A percentile compares a stretch with the other conserved stretches of the same genome.
These are phyloP conservation scores for Podosphaera fusca DNA, from an alignment of 2,329 filamentous ascomycete species.

Conservation along the genomic window DNA sequence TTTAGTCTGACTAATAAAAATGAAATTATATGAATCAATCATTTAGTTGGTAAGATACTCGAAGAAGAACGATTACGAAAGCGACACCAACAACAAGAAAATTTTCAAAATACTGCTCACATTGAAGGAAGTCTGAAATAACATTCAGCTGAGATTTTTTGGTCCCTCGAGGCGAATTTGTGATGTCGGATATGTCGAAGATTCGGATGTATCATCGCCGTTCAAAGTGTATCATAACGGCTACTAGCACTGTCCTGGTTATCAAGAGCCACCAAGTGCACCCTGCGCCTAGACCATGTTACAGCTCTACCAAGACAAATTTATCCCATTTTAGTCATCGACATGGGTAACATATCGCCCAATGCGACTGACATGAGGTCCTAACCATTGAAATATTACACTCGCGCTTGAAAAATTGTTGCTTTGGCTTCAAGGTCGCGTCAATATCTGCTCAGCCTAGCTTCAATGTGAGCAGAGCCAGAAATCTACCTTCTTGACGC, in stretches of 20 bases:
- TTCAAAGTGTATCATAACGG: neutral
- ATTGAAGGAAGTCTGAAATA: too few species aligned
- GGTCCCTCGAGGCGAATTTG: too few species aligned
- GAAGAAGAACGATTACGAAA: too few species aligned
- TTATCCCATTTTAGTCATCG: neutral
- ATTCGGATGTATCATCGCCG: neutral
- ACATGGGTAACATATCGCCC: neutral
- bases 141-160: too few species aligned
- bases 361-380: neutral
- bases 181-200: slow-evolving; percentile 18
- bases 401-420: neutral
- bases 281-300: neutral
- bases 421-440: neutral
- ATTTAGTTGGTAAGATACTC: too few species aligned
- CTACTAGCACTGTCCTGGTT: neutral
- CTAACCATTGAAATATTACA: neutral
- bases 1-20: too few species aligned
- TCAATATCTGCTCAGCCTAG: neutral
- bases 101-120: too few species aligned
- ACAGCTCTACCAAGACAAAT: neutral
- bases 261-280: neutral
- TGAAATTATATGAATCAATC: too few species aligned
- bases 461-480: neutral
- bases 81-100: too few species aligned
- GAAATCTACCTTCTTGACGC: neutral